Conservation (phyloP, 495 filamentous ascomycete species). For the Penicillium chermesinum region DNA sequence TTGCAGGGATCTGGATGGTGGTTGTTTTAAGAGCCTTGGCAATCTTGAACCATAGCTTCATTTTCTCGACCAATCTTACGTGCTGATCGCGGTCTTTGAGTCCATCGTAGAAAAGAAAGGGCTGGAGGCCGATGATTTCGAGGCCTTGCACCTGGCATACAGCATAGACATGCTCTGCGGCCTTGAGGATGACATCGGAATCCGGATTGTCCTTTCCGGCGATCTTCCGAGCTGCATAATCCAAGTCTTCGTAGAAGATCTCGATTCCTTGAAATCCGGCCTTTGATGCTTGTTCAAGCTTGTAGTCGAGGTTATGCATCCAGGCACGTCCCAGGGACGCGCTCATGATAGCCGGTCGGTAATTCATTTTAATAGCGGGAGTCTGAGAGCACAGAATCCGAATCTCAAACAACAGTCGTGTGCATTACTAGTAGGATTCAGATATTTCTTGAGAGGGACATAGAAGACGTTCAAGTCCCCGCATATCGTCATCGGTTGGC, state of each 20-base stretch:
- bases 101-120: conserved; percentile 69
- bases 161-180: conserved; percentile 37
- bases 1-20: conserved; percentile 63
- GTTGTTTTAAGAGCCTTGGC: conserved; percentile 54
- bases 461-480: no score
- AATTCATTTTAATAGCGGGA: conserved; percentile 3
- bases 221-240: conserved; percentile 39
- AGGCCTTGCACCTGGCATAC: conserved; percentile 18
- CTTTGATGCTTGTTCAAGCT: conserved; percentile 54
- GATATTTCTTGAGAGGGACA: no score
- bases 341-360: conserved; percentile 19
- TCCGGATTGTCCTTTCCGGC: conserved; percentile 13
- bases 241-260: conserved; percentile 69
- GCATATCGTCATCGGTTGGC: no score
- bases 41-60: conserved; percentile 59
- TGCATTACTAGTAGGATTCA: not conserved
- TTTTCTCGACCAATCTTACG: conserved; percentile 47
- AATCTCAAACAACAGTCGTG: not conserved
- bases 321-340: conserved; percentile 57
- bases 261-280: conserved; percentile 63
- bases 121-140: conserved; percentile 55
- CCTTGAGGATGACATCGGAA: conserved; percentile 44
- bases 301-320: conserved; percentile 54
- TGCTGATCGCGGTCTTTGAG: conserved; percentile 55
- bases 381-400: not conserved